Percentiles rank a stretch among this genome's conserved stretches.
phyloP scores from a whole-genome alignment of 2,329 filamentous ascomycete genomes.

The Aspergillus aculeatus region DNA sequence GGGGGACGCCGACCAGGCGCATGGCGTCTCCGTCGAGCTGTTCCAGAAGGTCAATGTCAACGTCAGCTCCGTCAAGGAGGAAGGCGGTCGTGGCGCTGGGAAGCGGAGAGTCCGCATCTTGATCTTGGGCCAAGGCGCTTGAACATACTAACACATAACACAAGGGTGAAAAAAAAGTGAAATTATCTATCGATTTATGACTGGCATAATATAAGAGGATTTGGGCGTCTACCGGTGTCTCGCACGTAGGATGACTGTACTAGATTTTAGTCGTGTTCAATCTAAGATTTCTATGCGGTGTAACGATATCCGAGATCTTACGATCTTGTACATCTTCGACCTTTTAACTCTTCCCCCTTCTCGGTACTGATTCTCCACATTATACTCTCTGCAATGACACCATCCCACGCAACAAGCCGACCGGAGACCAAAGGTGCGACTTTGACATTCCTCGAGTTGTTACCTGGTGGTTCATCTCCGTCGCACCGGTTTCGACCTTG shows the following conservation, averaged over 20 bases:
- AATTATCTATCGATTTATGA: not conserved
- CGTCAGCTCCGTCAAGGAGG: conserved; percentile 90
- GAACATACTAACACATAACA: not conserved
- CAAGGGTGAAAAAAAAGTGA: conserved; percentile 5
- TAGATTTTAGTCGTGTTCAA: not conserved
- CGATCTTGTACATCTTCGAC: not conserved
- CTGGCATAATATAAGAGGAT: conserved; percentile 1
- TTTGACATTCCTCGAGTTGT: not conserved
- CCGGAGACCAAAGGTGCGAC: conserved; percentile 27
- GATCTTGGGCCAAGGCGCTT: conserved; percentile 32
- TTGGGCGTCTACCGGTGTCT: conserved; percentile 3
- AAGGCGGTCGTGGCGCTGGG: conserved; percentile 69
- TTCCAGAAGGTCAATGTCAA: conserved; percentile 90
- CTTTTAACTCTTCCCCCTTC: not conserved
- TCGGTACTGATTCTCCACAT: not conserved
- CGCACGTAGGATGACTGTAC: not conserved
- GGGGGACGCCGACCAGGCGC: conserved; percentile 40
- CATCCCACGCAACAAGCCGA: conserved; percentile 32
- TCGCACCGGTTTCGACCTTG: conserved; percentile 15
- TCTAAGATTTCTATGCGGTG: not conserved
- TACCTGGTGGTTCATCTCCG: not conserved
- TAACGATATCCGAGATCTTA: not conserved
- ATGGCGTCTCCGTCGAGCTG: conserved; percentile 64
- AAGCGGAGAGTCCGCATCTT: conserved; percentile 67
- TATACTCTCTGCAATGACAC: conserved; percentile 32